Evolutionary conservation across 805 yeast genomes (phyloP).

Genomic region (Cyberlindnera mississippiensis): DNA sequence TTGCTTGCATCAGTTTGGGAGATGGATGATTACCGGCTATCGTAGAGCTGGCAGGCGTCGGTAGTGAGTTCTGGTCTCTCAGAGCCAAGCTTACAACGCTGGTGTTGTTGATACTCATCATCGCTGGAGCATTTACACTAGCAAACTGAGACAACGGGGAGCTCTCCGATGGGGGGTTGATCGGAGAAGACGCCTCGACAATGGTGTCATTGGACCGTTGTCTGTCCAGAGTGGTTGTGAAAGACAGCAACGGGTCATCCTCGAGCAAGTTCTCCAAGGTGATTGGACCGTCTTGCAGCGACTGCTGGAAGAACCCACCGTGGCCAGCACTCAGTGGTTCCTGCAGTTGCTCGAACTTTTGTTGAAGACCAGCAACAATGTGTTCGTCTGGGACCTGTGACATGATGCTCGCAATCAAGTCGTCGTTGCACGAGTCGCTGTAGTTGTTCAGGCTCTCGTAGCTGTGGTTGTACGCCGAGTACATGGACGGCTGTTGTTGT

Average conservation of each 20-base stretch:
- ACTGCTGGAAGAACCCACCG: not conserved
- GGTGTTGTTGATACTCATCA: constrained; percentile 4
- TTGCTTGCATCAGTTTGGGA: constrained; percentile 5
- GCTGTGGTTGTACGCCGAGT: constrained; percentile 8
- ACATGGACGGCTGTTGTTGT: constrained; percentile 3
- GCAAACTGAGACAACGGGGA: constrained; percentile 7
- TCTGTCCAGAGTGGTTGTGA: constrained; percentile 26
- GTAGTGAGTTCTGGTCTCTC: constrained; percentile 5
- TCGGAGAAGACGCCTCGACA: constrained; percentile 20
- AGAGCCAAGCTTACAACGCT: constrained; percentile 8
- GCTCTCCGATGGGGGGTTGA: constrained; percentile 10
- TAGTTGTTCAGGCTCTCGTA: constrained; percentile 8
- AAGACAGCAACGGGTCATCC: constrained; percentile 27
- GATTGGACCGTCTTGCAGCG: constrained; percentile 11
- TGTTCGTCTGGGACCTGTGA: constrained; percentile 20
- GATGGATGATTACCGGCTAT: constrained; percentile 11
- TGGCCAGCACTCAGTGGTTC: constrained; percentile 10
- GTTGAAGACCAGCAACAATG: constrained; percentile 20
- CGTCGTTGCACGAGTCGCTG: constrained; percentile 12
- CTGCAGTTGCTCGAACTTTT: constrained; percentile 10
- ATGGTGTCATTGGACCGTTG: constrained; percentile 29
- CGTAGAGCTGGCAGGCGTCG: constrained; percentile 18
- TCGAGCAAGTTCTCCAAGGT: constrained; percentile 25
- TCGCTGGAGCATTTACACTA: not conserved
- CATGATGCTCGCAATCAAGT: constrained; percentile 13